Base-by-base conservation (phyloP, 1,139 yeast species). In the Taphrina confusa region DNA sequence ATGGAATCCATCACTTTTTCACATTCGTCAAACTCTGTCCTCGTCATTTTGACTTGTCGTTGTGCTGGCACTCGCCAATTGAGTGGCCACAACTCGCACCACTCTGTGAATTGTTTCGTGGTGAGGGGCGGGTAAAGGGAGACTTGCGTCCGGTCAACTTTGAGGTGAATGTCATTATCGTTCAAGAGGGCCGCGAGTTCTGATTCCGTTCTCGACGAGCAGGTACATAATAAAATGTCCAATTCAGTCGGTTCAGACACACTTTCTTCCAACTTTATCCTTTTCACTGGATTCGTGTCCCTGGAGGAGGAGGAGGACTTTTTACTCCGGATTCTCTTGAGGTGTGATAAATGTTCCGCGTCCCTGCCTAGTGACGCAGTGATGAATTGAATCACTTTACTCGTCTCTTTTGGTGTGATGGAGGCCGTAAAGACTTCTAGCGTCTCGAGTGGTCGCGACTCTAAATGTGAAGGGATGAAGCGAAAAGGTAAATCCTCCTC, bases 401-500 rank as follows among this genome's bases (percentile, higher is more conserved):
- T 25, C n/a, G 61, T 50, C 20, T 39, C 34, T 11, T 37, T 31
- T n/a, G 61, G 45, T 12, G 37, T 11, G 3, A 62, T 46, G 18
- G 44, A 30, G 8, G 61, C 58, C 18, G 55, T 46, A 42, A 56
- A 62, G 22, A 57, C 62, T 27, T 55, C 63, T n/a, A 55, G 44
- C 23, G 60, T 62, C 55, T 54, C 60, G 9, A 57, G 28, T 28
- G 27, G 33, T n/a, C 61, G 36, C 12, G 50, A 36, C 45, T 62
- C 64, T 9, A 60, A 37, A 49, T 62, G 60, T 4, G 64, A 60
- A 37, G 52, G 50, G 4, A 57, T 25, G 36, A 33, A 33, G 33
- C 49, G 28, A 42, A 61, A 58, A 2, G 62, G 62, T 42, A 46
- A 36, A 11, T 58, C 27, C 22, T 11, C 59, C 46, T 60, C 55